Conservation (phyloP, 2,329 filamentous ascomycete species). For the Fusarium anguioides region DNA sequence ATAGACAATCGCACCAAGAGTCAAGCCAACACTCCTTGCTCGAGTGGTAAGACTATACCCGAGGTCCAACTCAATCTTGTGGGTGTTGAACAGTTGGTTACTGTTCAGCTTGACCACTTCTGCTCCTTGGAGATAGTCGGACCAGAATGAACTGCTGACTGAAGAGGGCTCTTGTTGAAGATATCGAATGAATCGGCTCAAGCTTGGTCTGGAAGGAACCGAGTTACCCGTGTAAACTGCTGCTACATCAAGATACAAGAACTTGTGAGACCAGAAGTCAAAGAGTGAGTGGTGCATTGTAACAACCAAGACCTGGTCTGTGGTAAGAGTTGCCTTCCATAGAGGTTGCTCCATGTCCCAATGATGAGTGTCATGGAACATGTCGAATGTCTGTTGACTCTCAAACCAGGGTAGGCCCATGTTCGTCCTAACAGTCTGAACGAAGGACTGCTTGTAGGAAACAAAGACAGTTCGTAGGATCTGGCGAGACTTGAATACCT, state of each 20-base stretch:
- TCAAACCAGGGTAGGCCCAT: not conserved
- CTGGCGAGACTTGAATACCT: slow-evolving; percentile 17
- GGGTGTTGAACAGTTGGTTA: not conserved
- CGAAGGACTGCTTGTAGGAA: slow-evolving; percentile 5
- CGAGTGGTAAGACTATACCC: not conserved
- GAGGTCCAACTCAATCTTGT: slow-evolving; percentile 3
- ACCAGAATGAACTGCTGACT: slow-evolving; percentile 4
- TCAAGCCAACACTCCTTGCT: not conserved
- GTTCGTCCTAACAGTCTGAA: not conserved
- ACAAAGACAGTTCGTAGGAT: slow-evolving; percentile 36
- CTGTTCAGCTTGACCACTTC: slow-evolving; percentile 12
- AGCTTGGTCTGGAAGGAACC: not conserved
- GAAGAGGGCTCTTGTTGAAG: not conserved
- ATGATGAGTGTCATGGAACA: not conserved
- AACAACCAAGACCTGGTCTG: slow-evolving; percentile 37
- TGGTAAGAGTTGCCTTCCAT: not conserved
- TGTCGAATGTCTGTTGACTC: not conserved
- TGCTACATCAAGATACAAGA: slow-evolving; percentile 44
- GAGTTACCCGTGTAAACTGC: not conserved
- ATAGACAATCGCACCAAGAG: slow-evolving; percentile 27
- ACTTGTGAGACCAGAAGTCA: slow-evolving; percentile 49
- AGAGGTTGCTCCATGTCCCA: not conserved
- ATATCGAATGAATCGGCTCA: slow-evolving; percentile 4
- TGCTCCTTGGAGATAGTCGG: not conserved
- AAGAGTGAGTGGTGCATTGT: slow-evolving; percentile 50